Evolutionary conservation across 805 yeast genomes (phyloP).

Genomic region (Suhomyces kilbournensis): DNA sequence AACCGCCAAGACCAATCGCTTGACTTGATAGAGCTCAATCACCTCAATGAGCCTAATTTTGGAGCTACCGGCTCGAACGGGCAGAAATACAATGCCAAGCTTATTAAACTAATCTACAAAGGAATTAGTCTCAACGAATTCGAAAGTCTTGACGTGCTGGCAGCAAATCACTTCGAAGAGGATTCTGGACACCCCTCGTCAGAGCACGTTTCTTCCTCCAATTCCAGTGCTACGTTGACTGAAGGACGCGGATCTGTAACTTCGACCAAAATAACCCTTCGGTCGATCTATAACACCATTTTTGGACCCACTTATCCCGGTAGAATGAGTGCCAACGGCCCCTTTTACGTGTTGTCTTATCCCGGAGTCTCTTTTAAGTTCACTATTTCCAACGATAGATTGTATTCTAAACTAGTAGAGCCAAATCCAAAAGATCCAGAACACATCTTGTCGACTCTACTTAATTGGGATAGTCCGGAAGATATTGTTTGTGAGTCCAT

Average conservation of each 20-base stretch:
- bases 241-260: conserved; percentile 27
- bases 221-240: neutral
- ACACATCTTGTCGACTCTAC: conserved; percentile 23
- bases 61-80: neutral
- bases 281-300: conserved; percentile 48
- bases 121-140: conserved; percentile 30
- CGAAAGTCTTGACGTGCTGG: conserved; percentile 6
- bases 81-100: conserved; percentile 1
- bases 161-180: neutral
- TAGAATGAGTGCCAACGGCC: conserved; percentile 18
- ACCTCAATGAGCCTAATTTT: conserved; percentile 4
- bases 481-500: conserved; percentile 39
- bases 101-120: conserved; percentile 28
- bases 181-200: neutral
- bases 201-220: neutral
- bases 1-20: conserved; percentile 9
- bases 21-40: conserved; percentile 11
- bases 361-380: conserved; percentile 57
- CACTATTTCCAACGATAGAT: conserved; percentile 19
- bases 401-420: conserved; percentile 11
- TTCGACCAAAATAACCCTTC: neutral
- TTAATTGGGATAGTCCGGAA: conserved; percentile 29
- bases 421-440: conserved; percentile 12
- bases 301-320: conserved; percentile 69
- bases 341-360: conserved; percentile 47